Conservation (phyloP, 495 filamentous ascomycete genomes). For the Cryomyces antarcticus region DNA sequence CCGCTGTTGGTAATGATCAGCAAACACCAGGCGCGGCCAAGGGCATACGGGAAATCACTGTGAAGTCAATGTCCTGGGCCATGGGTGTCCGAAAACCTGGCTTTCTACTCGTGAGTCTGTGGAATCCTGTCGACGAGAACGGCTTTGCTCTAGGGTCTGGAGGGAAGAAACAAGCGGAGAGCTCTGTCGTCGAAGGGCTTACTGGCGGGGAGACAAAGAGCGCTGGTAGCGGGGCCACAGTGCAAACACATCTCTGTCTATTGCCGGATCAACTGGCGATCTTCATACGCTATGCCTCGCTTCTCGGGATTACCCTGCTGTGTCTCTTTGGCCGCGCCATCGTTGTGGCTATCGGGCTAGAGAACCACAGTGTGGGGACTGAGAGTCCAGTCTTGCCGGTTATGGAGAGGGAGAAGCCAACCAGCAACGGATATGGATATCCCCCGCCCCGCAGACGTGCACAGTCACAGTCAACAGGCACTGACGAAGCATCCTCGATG, state of each 20-base stretch:
- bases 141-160: conserved; percentile 32
- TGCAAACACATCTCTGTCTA: conserved; percentile 79
- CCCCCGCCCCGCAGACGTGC: too few relatives aligned
- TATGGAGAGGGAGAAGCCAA: neutral
- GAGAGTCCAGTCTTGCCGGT: conserved; percentile 6
- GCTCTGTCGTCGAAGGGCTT: conserved; percentile 1
- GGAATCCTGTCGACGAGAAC: conserved; percentile 59
- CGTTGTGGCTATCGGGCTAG: conserved; percentile 17
- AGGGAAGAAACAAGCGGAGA: conserved; percentile 2
- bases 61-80: conserved; percentile 83
- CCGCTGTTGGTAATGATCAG: conserved; percentile 4
- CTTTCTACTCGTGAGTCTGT: conserved; percentile 72
- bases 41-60: conserved; percentile 69
- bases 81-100: conserved; percentile 91
- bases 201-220: neutral
- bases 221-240: conserved; percentile 22
- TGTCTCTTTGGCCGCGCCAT: conserved; percentile 41
- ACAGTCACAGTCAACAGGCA: neutral
- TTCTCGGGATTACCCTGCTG: conserved; percentile 38
- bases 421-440: neutral
- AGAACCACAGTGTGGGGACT: neutral
- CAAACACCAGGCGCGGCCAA: conserved; percentile 27
- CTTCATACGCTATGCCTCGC: conserved; percentile 52
- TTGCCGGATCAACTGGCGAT: conserved; percentile 72
- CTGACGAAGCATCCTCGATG: neutral